These are phyloP conservation scores for Taiozyma sp. DNA, from an alignment of 1,139 yeast genomes.

Conservation along the genomic window DNA sequence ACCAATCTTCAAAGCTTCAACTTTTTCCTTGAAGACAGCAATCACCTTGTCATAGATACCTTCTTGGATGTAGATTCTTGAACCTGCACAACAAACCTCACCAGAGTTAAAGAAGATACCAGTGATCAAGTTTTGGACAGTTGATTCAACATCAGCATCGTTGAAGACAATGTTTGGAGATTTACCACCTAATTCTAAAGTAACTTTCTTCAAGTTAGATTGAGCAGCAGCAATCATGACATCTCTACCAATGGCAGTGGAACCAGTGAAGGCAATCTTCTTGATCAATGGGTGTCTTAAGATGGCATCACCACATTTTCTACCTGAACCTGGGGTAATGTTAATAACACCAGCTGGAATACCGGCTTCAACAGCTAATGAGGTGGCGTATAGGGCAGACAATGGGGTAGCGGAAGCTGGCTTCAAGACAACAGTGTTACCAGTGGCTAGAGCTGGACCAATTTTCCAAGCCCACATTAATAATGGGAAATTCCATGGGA, in stretches of 20 bases:
- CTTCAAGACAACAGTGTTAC: slow-evolving; percentile 77
- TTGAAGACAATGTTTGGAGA: slow-evolving; percentile 78
- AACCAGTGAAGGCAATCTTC: slow-evolving; percentile 85
- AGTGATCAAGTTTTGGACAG: slow-evolving; percentile 56
- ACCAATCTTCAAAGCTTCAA: slow-evolving; percentile 57
- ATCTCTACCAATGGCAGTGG: slow-evolving; percentile 75
- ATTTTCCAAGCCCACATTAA: slow-evolving; percentile 84
- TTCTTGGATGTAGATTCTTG: slow-evolving; percentile 78
- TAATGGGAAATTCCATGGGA: slow-evolving; percentile 89
- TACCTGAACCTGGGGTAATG: slow-evolving; percentile 74
- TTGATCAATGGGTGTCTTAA: slow-evolving; percentile 64
- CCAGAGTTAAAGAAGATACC: slow-evolving; percentile 84
- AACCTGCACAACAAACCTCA: slow-evolving; percentile 88
- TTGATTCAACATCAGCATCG: slow-evolving; percentile 65
- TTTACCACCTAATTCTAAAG: slow-evolving; percentile 87
- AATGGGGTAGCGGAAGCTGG: slow-evolving; percentile 84
- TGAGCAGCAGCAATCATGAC: slow-evolving; percentile 72
- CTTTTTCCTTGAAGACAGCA: slow-evolving; percentile 48
- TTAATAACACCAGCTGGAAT: slow-evolving; percentile 79
- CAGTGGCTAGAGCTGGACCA: slow-evolving; percentile 80
- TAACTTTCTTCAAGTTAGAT: slow-evolving; percentile 71
- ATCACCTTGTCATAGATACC: slow-evolving; percentile 67
- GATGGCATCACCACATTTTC: slow-evolving; percentile 72
- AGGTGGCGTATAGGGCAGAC: slow-evolving; percentile 63
- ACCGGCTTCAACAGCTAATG: slow-evolving; percentile 62